Conservation (phyloP, 129 eudicot genomes). For the Lactuca sativa region DNA sequence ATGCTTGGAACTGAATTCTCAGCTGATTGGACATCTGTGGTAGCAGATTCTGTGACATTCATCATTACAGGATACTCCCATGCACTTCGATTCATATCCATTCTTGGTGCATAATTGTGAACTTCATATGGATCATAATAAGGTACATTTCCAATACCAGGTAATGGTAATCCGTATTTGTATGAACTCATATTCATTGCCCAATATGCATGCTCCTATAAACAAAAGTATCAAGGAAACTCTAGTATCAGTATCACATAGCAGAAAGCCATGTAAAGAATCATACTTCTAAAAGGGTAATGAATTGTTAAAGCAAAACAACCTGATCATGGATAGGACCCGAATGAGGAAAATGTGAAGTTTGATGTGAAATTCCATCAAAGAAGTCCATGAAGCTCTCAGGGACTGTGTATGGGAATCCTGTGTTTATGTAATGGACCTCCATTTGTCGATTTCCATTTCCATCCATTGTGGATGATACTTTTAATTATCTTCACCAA, state of each 20-base stretch:
- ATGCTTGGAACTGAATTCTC: slow-evolving; percentile 48
- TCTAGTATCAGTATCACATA: slow-evolving; percentile 2
- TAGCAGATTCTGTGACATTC: slow-evolving; percentile 57
- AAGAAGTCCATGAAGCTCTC: slow-evolving; percentile 68
- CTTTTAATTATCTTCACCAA: not conserved
- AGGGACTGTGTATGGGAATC: slow-evolving; percentile 55
- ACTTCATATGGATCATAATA: slow-evolving; percentile 66
- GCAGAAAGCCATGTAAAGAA: not conserved
- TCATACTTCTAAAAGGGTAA: not conserved
- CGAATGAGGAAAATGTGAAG: slow-evolving; percentile 51
- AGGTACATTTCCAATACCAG: slow-evolving; percentile 58
- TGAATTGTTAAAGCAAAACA: not conserved
- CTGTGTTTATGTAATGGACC: slow-evolving; percentile 57
- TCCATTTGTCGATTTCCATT: slow-evolving; percentile 56
- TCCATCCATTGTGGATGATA: slow-evolving; percentile 44
- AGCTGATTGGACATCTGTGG: slow-evolving; percentile 44
- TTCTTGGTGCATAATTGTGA: slow-evolving; percentile 48
- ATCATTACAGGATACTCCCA: slow-evolving; percentile 79
- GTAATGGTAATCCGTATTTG: slow-evolving; percentile 55
- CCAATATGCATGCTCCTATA: slow-evolving; percentile 76
- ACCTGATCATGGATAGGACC: slow-evolving; percentile 66
- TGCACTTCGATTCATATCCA: slow-evolving; percentile 59
- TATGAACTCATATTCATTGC: slow-evolving; percentile 75
- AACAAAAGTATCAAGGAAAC: slow-evolving; percentile 11
- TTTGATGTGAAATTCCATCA: slow-evolving; percentile 56